phyloP scores from a whole-genome alignment of 169 alveolate genomes.

The Plasmodium gaboni region DNA sequence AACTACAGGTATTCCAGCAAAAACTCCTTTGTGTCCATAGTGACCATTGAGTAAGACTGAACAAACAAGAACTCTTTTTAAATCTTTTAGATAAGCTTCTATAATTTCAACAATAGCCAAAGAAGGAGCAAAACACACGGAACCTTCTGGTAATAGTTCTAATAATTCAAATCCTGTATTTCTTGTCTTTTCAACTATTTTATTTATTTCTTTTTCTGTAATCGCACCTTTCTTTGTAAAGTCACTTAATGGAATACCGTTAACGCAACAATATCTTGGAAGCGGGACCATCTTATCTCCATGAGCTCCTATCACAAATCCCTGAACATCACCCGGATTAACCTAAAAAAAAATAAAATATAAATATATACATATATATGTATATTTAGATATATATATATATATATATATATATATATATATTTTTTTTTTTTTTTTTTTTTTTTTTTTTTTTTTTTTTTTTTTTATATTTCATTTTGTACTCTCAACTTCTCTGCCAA shows the following conservation, averaged over 20 bases:
- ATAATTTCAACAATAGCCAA: constrained; percentile 84
- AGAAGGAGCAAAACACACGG: constrained; percentile 87
- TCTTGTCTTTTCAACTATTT: constrained; percentile 82
- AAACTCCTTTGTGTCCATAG: constrained; percentile 84
- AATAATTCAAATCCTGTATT: constrained; percentile 82
- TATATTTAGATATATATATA: neutral
- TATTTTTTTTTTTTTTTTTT: neutral
- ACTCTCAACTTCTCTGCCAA: constrained; percentile 80
- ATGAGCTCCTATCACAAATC: constrained; percentile 87
- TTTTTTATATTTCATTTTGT: neutral
- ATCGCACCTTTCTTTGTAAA: constrained; percentile 82
- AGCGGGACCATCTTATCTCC: constrained; percentile 86
- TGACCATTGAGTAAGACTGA: constrained; percentile 83
- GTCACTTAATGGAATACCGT: constrained; percentile 85
- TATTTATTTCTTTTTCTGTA: constrained; percentile 79
- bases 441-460: neutral
- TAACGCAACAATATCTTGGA: constrained; percentile 82
- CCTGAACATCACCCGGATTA: constrained; percentile 84
- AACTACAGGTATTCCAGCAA: constrained; percentile 85
- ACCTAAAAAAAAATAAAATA: constrained; percentile 20
- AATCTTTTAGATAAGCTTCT: constrained; percentile 84
- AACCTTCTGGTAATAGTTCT: constrained; percentile 81
- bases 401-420: constrained; percentile 9
- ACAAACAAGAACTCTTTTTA: constrained; percentile 84
- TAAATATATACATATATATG: neutral